Base-by-base conservation (phyloP, 805 yeast genomes). In the Cyberlindnera veronae region DNA sequence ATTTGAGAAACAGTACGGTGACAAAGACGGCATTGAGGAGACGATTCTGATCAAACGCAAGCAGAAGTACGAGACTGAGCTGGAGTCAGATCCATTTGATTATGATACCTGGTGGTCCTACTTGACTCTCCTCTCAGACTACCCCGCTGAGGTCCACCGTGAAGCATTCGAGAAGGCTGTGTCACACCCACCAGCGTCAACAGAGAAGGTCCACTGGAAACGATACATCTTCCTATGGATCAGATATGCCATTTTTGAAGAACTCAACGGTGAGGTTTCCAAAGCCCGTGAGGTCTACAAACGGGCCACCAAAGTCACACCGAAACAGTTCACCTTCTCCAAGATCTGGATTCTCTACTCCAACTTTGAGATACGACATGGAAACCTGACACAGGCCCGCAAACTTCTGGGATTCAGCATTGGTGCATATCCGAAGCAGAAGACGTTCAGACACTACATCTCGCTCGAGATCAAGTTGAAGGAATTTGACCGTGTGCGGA, bases 21-120 rank as follows among this genome's bases (percentile, higher is more conserved):
- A 68, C 32, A 61, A 62, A 27, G 71, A 67, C 12, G 71, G 77
- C 0, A 69, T 81, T n/a, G 81, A 79, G 45, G 51, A 58, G 3
- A 74, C 77, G 2, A 66, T 83, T 0, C 45, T 76, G 14, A 46
- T 62, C 2, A 83, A 82, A 51, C 64, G 95, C 42, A 72, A 69
- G 44, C 58, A 67, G 6, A 66, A 66, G 38, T 86, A 84, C 55
- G 80, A 81, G 51, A 57, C 63, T 3, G 66, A 62, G 16, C 50
- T 85, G 12, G 43, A 54, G 6, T 49, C 54, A 10, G 66, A 74
- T 38, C 80, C 87, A 1, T 29, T 41, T 0, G 85, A 86, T 61
- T 80, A 77, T 58, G 93, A 84, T 52, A 64, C 79, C 0, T 90
- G 98, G 97, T 89, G 95, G 91, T 57, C 75, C 0, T 81, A 80